phyloP scores from a whole-genome alignment of 2,329 filamentous ascomycete genomes.

The Penicillium sp. region DNA sequence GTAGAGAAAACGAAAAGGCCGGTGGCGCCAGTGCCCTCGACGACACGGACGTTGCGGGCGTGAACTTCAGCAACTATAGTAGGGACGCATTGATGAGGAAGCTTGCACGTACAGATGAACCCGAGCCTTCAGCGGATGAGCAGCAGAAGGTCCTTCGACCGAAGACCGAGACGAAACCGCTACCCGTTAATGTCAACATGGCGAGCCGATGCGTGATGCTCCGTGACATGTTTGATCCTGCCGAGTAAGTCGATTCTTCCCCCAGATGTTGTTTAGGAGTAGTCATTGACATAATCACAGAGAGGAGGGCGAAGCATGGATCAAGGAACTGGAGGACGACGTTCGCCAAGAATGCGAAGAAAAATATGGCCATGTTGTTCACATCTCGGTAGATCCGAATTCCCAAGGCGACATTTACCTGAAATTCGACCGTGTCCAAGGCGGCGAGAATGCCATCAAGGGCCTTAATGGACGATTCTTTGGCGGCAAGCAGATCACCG shows the following conservation, averaged over 20 bases:
- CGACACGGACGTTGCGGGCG: conserved; percentile 95
- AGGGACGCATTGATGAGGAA: conserved; percentile 98
- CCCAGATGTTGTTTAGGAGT: not conserved
- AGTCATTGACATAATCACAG: conserved; percentile 55
- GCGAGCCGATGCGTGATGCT: conserved; percentile 92
- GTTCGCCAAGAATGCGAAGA: conserved; percentile 89
- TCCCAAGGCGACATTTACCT: conserved; percentile 96
- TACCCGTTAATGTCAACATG: conserved; percentile 86
- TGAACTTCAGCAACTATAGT: conserved; percentile 99
- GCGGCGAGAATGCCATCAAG: conserved; percentile 96
- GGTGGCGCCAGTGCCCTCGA: conserved; percentile 91
- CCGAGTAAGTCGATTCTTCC: conserved; percentile 70
- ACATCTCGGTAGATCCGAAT: conserved; percentile 93
- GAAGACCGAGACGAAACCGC: conserved; percentile 75
- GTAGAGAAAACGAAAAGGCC: conserved; percentile 84
- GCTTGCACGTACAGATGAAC: conserved; percentile 92
- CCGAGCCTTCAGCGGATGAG: conserved; percentile 62
- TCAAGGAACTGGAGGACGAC: conserved; percentile 92
- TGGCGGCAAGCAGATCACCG: conserved; percentile 88
- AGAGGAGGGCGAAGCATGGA: conserved; percentile 84
- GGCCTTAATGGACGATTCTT: conserved; percentile 97
- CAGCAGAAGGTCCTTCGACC: conserved; percentile 76
- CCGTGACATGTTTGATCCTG: conserved; percentile 92
- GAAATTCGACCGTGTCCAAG: conserved; percentile 95
- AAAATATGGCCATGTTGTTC: conserved; percentile 96